Conservation (phyloP, 768 basidiomycete genomes). For the Trametes coccinea region DNA sequence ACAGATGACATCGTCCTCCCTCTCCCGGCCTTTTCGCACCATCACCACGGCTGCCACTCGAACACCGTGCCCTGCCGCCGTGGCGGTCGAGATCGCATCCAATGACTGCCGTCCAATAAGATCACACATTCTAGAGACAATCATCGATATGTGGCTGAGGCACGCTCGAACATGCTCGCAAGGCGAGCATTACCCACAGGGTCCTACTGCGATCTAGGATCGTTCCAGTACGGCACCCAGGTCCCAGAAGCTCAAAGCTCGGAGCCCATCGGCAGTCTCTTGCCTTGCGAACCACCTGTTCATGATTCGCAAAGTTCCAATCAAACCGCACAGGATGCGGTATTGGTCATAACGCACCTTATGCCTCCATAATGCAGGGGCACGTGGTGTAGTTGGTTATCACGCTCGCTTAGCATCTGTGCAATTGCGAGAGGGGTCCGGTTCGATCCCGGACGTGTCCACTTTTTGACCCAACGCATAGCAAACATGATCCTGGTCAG, state of each 20-base stretch:
- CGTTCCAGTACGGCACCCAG: too few species aligned
- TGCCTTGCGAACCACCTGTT: too few species aligned
- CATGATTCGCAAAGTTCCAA: too few species aligned
- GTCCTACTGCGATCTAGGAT: too few species aligned
- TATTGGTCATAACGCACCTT: too few species aligned
- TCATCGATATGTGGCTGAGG: constrained; percentile 19
- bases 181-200: not conserved
- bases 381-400: constrained; percentile 25
- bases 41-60: not conserved
- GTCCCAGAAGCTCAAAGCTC: too few species aligned
- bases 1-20: constrained; percentile 7
- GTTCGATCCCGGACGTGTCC: constrained; percentile 20
- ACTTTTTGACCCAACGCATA: not conserved
- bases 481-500: too few species aligned
- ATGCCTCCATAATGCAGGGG: too few species aligned
- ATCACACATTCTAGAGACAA: constrained; percentile 6
- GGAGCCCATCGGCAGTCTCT: too few species aligned
- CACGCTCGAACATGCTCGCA: not conserved
- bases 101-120: not conserved
- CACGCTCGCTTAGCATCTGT: constrained; percentile 21
- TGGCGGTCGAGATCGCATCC: not conserved
- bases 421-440: constrained; percentile 21
- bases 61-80: too few species aligned
- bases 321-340: too few species aligned
- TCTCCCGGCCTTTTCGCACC: not conserved